phyloP scores from a whole-genome alignment of 2,329 filamentous ascomycete genomes.

The Xylariaceae sp. region DNA sequence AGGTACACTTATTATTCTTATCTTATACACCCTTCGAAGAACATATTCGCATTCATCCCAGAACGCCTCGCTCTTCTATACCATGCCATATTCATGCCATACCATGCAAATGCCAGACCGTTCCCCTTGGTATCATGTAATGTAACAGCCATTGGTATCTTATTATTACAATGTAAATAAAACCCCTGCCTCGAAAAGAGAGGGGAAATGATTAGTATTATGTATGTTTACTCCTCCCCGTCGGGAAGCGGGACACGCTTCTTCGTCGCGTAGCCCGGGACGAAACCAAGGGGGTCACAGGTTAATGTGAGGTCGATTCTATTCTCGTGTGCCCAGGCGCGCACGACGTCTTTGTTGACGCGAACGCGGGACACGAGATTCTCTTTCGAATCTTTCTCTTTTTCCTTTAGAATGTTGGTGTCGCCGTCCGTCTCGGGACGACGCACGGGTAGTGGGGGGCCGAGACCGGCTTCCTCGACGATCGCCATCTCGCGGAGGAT shows the following conservation, averaged over 20 bases:
- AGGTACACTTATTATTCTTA: too few species aligned
- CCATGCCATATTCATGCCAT: background rate
- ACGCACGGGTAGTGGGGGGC: slow-evolving; percentile 58
- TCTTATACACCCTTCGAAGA: too few species aligned
- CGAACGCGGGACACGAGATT: slow-evolving; percentile 42
- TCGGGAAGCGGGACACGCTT: slow-evolving; percentile 30
- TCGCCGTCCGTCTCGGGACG: slow-evolving; percentile 47
- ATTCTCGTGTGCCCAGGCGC: slow-evolving; percentile 61
- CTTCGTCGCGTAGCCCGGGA: slow-evolving; percentile 58
- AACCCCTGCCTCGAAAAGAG: too few species aligned
- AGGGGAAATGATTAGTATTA: too few species aligned
- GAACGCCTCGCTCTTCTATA: slow-evolving; percentile 8
- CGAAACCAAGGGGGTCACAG: slow-evolving; percentile 71
- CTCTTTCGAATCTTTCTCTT: slow-evolving; percentile 12
- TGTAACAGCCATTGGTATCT: too few species aligned
- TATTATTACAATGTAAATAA: too few species aligned
- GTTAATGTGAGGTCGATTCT: slow-evolving; percentile 58
- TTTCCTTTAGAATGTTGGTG: slow-evolving; percentile 20
- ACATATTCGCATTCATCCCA: background rate
- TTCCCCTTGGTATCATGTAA: background rate
- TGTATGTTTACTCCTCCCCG: slow-evolving; percentile 5
- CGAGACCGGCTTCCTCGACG: slow-evolving; percentile 46
- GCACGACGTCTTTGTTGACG: slow-evolving; percentile 52
- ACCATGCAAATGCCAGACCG: background rate
- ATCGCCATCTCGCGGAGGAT: slow-evolving; percentile 77